phyloP scores from a whole-genome alignment of 495 filamentous ascomycete genomes.

The Talaromyces liani region DNA sequence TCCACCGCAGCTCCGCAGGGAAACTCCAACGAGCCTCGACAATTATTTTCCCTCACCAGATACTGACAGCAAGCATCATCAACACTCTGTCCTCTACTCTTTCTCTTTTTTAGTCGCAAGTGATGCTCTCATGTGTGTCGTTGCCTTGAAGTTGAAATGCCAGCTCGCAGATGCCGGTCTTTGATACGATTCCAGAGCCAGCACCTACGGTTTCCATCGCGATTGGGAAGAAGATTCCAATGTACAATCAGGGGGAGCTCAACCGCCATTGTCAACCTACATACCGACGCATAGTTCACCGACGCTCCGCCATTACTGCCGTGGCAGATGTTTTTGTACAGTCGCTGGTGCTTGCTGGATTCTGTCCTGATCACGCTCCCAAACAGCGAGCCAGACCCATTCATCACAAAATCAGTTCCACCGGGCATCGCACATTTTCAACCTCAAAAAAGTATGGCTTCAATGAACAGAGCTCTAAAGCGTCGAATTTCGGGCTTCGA shows the following conservation, averaged over 20 bases:
- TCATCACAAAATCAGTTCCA: background rate
- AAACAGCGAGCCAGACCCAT: constrained; percentile 11
- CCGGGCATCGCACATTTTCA: background rate
- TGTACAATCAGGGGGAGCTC: constrained; percentile 24
- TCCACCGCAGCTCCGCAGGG: constrained; percentile 26
- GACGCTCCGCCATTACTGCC: constrained; percentile 33
- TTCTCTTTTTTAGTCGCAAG: background rate
- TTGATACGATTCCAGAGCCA: constrained; percentile 45
- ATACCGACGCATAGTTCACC: constrained; percentile 31
- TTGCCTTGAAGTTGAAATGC: constrained; percentile 51
- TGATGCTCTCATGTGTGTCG: constrained; percentile 27
- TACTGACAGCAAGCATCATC: background rate
- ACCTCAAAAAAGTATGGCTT: background rate
- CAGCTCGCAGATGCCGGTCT: constrained; percentile 57
- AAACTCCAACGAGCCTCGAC: constrained; percentile 1
- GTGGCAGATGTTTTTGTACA: constrained; percentile 53
- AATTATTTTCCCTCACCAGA: background rate
- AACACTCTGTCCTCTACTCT: background rate
- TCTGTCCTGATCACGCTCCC: constrained; percentile 50
- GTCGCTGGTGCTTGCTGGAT: constrained; percentile 55
- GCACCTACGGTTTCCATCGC: constrained; percentile 33
- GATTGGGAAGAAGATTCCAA: constrained; percentile 22
- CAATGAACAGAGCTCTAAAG: background rate
- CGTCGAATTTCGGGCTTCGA: background rate
- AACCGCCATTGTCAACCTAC: constrained; percentile 23